Percentiles rank a stretch among this genome's conserved stretches.
Conservation (phyloP, 306 rosid species). For the Gleditsia sinensis region DNA sequence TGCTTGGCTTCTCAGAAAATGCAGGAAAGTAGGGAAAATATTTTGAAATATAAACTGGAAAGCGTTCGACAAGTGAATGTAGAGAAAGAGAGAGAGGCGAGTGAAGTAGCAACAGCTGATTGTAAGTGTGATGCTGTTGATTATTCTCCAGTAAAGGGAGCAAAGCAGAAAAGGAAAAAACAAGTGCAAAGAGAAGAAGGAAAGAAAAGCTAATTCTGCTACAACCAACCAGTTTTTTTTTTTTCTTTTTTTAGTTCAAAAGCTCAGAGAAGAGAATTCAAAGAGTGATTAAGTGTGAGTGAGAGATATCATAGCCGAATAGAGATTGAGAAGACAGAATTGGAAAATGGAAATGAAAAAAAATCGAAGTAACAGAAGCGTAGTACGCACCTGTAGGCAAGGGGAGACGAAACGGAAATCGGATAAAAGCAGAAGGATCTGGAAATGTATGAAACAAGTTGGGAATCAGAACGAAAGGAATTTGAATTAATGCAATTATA, state of each 20-base stretch:
- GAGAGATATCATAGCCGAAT: background rate
- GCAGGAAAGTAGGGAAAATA: constrained; percentile 4
- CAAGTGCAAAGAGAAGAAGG: background rate
- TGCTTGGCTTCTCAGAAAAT: constrained; percentile 24
- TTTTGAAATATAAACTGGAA: background rate
- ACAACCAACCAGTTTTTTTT: background rate
- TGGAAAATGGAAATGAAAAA: background rate
- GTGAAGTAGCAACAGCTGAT: constrained; percentile 6
- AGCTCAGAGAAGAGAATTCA: background rate
- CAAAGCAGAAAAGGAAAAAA: background rate
- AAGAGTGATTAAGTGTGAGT: background rate
- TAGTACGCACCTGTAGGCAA: background rate
- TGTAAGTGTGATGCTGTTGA: background rate
- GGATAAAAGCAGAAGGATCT: background rate
- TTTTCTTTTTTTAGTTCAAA: background rate
- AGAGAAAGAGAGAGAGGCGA: background rate
- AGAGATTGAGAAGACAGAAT: background rate
- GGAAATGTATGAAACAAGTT: background rate
- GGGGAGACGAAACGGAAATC: background rate
- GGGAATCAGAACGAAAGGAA: background rate
- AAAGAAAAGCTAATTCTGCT: background rate
- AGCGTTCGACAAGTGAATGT: too few relatives aligned
- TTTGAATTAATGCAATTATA: background rate
- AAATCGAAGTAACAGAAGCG: background rate
- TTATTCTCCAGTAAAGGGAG: background rate